Conservation (phyloP, 495 filamentous ascomycete species). For the Astrocystis sublimbata region DNA sequence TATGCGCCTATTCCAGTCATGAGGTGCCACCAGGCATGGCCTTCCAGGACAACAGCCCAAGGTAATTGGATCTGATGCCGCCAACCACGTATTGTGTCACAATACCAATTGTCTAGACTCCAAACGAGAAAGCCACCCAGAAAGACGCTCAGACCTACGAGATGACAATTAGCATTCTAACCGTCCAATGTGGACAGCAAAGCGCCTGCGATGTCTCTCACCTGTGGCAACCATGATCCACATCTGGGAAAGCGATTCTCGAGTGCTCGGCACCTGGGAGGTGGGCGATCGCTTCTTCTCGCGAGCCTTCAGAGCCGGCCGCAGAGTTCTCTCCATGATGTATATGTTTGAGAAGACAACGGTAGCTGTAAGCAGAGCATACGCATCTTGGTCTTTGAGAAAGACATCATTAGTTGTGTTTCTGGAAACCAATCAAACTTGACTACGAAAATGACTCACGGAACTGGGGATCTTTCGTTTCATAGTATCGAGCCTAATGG, state of each 20-base stretch:
- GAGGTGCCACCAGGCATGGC: slow-evolving; percentile 96
- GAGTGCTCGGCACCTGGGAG: slow-evolving; percentile 50
- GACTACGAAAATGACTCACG: slow-evolving; percentile 30
- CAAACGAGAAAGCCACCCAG: slow-evolving; percentile 83
- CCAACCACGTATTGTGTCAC: slow-evolving; percentile 67
- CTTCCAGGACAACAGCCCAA: slow-evolving; percentile 88
- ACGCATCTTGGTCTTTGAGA: slow-evolving; percentile 69
- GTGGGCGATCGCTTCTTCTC: slow-evolving; percentile 54
- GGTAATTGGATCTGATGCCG: slow-evolving; percentile 75
- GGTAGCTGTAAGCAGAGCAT: slow-evolving; percentile 74
- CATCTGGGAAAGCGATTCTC: slow-evolving; percentile 75
- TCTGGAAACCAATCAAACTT: no score
- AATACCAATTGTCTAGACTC: slow-evolving; percentile 84
- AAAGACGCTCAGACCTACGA: slow-evolving; percentile 69
- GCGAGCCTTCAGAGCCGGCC: slow-evolving; percentile 55
- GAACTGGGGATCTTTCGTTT: slow-evolving; percentile 88
- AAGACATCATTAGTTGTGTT: not conserved
- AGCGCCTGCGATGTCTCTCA: slow-evolving; percentile 25
- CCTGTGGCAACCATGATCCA: slow-evolving; percentile 53
- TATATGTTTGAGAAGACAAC: slow-evolving; percentile 83
- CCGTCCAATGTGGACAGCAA: not conserved
- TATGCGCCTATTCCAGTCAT: slow-evolving; percentile 37
- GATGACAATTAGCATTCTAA: not conserved
- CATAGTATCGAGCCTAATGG: slow-evolving; percentile 83
- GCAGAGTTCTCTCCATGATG: slow-evolving; percentile 81